Evolutionary conservation across 2,329 filamentous ascomycete genomes (phyloP).

Genomic region (Tolypocladium ophioglossoides): DNA sequence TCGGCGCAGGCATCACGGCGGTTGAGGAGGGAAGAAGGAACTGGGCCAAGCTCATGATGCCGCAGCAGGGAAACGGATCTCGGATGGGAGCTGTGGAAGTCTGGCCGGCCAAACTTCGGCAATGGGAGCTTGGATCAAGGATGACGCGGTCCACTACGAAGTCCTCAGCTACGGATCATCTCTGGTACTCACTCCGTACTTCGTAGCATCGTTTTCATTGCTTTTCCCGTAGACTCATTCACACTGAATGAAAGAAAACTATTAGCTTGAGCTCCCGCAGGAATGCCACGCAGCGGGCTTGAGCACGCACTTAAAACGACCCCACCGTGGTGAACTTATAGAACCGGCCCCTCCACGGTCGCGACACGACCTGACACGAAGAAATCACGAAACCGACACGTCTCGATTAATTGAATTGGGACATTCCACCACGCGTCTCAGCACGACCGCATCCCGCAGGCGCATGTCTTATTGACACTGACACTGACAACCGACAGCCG

Average conservation of each 20-base stretch:
- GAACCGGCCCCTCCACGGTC: neutral
- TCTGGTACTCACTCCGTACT: too few relatives aligned
- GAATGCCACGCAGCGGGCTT: neutral
- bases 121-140: neutral
- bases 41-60: neutral
- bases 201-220: too few relatives aligned
- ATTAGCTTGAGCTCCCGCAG: neutral
- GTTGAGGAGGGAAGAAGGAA: neutral
- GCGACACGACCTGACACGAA: constrained; percentile 23
- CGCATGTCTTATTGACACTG: neutral
- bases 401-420: constrained; percentile 21
- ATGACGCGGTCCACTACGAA: neutral
- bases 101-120: neutral
- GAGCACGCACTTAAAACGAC: constrained; percentile 3
- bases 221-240: neutral
- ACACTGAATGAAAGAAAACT: neutral
- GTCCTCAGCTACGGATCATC: too few relatives aligned
- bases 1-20: constrained; percentile 17
- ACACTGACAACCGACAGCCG: neutral
- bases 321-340: neutral
- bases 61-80: too few relatives aligned
- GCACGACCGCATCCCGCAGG: neutral
- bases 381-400: constrained; percentile 34
- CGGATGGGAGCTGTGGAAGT: too few relatives aligned
- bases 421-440: constrained; percentile 11